These are phyloP conservation scores for Fraxinus albicans DNA, from an alignment of 305 asterid species.

Conservation along the genomic window DNA sequence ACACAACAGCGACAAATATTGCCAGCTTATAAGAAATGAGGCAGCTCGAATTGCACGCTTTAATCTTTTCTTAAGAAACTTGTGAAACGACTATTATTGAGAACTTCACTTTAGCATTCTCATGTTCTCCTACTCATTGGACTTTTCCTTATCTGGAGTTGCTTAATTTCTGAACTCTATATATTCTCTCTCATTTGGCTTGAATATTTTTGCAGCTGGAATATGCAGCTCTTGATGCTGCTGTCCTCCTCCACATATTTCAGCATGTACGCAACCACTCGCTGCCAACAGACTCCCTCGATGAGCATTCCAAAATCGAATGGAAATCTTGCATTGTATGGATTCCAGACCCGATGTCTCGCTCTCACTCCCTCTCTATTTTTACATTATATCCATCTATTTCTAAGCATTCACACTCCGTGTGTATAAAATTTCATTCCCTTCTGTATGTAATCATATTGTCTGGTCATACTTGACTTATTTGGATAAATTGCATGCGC, in stretches of 20 bases:
- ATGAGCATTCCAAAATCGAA: constrained; percentile 51
- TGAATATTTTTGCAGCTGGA: constrained; percentile 61
- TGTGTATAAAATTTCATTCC: not conserved
- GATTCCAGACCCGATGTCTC: not conserved
- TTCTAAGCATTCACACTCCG: not conserved
- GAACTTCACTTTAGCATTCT: not conserved
- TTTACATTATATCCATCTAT: not conserved
- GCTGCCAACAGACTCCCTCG: constrained; percentile 36
- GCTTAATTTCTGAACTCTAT: constrained; percentile 17
- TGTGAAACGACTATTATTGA: not conserved
- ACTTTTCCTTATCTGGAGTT: not conserved
- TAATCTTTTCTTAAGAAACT: not conserved
- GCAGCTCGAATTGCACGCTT: not conserved
- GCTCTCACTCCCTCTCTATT: constrained; percentile 1
- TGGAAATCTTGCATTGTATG: constrained; percentile 94
- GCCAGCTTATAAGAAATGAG: not conserved
- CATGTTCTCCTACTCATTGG: not conserved
- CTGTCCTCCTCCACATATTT: constrained; percentile 84
- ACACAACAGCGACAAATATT: not conserved
- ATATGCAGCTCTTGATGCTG: constrained; percentile 98
- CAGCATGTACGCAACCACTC: constrained; percentile 62
- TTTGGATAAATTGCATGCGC: not conserved
- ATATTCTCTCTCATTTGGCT: constrained; percentile 7
- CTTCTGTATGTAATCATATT: not conserved
- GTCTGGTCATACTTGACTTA: not conserved